Evolutionary conservation across 305 asterid species (phyloP).

Genomic region (Fraxinus sp.): DNA sequence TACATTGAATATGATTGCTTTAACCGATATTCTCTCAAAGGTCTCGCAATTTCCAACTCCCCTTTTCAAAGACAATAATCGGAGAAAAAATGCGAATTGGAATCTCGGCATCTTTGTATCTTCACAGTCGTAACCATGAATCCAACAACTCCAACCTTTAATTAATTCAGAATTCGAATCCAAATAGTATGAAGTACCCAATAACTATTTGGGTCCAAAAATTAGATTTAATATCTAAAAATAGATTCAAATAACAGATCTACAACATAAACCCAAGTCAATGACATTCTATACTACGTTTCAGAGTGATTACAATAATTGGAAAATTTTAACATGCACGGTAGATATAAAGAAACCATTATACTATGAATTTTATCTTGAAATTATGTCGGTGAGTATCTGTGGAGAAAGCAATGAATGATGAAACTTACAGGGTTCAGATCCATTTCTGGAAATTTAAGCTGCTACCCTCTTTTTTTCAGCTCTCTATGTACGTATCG

Average conservation of each 20-base stretch:
- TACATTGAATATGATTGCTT: background rate
- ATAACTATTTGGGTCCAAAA: conserved; percentile 9
- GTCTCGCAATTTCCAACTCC: background rate
- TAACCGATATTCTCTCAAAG: background rate
- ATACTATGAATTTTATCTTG: background rate
- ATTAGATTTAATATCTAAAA: background rate
- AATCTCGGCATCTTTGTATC: background rate
- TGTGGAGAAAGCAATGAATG: background rate
- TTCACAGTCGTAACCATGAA: conserved; percentile 10
- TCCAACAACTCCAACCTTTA: conserved; percentile 20
- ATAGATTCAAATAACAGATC: conserved; percentile 23
- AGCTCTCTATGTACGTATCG: background rate
- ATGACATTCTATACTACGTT: background rate
- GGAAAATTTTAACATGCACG: background rate
- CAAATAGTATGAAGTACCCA: background rate
- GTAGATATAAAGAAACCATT: background rate
- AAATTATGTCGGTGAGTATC: background rate
- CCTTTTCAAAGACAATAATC: background rate
- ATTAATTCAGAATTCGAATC: background rate
- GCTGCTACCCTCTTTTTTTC: background rate
- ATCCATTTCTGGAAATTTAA: conserved; percentile 24
- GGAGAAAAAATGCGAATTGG: background rate
- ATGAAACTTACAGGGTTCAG: conserved; percentile 29
- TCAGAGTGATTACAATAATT: background rate
- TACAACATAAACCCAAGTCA: background rate